Conservation (phyloP, 805 yeast genomes). For the Candida sakaeoensis region DNA sequence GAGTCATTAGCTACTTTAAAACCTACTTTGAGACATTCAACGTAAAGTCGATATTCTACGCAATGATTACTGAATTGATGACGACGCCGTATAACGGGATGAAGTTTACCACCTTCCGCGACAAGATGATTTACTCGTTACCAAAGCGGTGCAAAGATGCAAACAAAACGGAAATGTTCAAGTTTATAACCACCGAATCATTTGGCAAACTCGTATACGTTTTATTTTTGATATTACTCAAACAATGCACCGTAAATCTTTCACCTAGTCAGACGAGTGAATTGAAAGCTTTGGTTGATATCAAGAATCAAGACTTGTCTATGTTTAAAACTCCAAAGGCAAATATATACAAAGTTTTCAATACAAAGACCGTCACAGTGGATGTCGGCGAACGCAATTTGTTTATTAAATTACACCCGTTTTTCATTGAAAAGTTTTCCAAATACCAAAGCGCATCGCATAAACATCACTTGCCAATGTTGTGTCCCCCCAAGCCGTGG, state of each 20-base stretch:
- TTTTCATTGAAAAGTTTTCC: conserved; percentile 8
- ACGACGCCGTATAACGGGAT: conserved; percentile 5
- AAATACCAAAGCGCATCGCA: not conserved
- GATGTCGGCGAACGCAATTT: not conserved
- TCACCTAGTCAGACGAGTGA: not conserved
- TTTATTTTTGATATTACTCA: conserved; percentile 8
- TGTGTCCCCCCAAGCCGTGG: conserved; percentile 37
- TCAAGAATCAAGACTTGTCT: not conserved
- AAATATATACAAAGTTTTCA: not conserved
- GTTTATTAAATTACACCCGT: conserved; percentile 22
- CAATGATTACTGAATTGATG: conserved; percentile 5
- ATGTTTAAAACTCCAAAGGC: not conserved
- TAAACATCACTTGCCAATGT: conserved; percentile 32
- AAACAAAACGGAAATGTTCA: conserved; percentile 4
- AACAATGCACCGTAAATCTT: conserved; percentile 7
- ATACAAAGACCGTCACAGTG: not conserved
- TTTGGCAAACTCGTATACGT: conserved; percentile 8
- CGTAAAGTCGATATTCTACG: conserved; percentile 5
- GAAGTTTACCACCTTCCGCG: conserved; percentile 5
- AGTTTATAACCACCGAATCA: conserved; percentile 7
- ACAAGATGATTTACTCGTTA: conserved; percentile 2
- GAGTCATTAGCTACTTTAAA: conserved; percentile 4
- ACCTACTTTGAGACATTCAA: conserved; percentile 3
- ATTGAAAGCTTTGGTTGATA: not conserved
- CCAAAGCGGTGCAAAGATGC: conserved; percentile 1